Percentiles rank a stretch among this genome's conserved stretches.
Conservation (phyloP, 768 basidiomycete species). For the Auricularia auricula-judae region DNA sequence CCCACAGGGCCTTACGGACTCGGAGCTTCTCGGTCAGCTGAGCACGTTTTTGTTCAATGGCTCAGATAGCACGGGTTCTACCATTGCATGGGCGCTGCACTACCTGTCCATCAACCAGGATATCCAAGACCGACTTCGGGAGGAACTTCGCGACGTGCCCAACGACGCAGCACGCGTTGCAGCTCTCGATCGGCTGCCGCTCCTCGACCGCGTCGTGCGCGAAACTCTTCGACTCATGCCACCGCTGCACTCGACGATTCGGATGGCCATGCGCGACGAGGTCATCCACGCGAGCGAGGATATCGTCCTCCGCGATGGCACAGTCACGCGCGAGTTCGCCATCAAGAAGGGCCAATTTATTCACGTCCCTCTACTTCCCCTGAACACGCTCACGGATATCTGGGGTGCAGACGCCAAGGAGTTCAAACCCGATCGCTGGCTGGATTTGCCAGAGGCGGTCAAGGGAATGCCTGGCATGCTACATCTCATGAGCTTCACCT, state of each 20-base stretch:
- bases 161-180: constrained; percentile 17
- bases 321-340: constrained; percentile 31
- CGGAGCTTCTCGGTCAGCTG: constrained; percentile 76
- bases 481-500: constrained; percentile 1
- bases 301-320: constrained; percentile 39
- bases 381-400: constrained; percentile 64
- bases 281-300: constrained; percentile 61
- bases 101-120: constrained; percentile 57
- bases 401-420: constrained; percentile 80
- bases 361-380: constrained; percentile 68
- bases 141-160: constrained; percentile 40
- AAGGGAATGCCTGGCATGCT: constrained; percentile 45
- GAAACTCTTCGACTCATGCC: constrained; percentile 72
- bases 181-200: constrained; percentile 49
- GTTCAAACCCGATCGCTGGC: constrained; percentile 77
- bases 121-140: constrained; percentile 59
- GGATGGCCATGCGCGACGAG: constrained; percentile 70
- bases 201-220: constrained; percentile 62
- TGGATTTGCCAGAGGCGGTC: constrained; percentile 60
- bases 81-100: constrained; percentile 76
- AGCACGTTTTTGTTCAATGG: constrained; percentile 89
- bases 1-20: constrained; percentile 72
- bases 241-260: constrained; percentile 71
- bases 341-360: constrained; percentile 63
- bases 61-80: constrained; percentile 76